These are phyloP conservation scores for Oryza glaberrima DNA, from an alignment of 176 grass and related monocot genomes.

Conservation along the genomic window DNA sequence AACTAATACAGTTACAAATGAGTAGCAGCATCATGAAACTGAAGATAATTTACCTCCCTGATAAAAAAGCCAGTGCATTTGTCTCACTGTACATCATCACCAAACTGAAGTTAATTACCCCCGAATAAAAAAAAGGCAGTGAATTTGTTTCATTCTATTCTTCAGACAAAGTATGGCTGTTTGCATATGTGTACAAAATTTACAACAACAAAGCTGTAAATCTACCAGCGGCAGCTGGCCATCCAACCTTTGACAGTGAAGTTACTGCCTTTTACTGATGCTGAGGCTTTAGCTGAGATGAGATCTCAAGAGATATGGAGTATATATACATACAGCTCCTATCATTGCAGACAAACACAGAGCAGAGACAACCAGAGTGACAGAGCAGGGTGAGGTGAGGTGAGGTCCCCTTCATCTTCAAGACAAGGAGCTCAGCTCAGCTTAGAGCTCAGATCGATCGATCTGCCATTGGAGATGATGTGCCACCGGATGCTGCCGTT, in stretches of 20 bases:
- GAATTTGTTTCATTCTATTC: too few species aligned
- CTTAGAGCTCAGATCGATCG: neutral
- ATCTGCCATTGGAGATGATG: slow-evolving; percentile 8
- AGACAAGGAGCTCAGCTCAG: neutral
- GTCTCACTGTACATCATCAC: neutral
- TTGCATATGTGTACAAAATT: too few species aligned
- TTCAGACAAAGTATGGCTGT: too few species aligned
- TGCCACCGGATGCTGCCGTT: neutral
- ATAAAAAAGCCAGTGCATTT: neutral
- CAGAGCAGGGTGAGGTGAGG: neutral
- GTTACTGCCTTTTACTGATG: neutral
- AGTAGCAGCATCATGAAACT: neutral
- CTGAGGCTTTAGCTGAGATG: neutral
- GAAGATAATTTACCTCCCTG: neutral
- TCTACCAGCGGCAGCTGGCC: too few species aligned
- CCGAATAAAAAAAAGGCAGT: too few species aligned
- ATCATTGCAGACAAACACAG: neutral
- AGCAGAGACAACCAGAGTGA: neutral
- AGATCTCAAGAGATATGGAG: neutral
- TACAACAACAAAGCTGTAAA: too few species aligned
- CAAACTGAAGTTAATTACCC: too few species aligned
- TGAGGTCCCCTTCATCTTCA: neutral
- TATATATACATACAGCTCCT: neutral
- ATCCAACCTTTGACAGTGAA: neutral
- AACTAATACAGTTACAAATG: neutral